Conservation (phyloP, 2,329 filamentous ascomycete genomes). For the Trichophyton rubrum region DNA sequence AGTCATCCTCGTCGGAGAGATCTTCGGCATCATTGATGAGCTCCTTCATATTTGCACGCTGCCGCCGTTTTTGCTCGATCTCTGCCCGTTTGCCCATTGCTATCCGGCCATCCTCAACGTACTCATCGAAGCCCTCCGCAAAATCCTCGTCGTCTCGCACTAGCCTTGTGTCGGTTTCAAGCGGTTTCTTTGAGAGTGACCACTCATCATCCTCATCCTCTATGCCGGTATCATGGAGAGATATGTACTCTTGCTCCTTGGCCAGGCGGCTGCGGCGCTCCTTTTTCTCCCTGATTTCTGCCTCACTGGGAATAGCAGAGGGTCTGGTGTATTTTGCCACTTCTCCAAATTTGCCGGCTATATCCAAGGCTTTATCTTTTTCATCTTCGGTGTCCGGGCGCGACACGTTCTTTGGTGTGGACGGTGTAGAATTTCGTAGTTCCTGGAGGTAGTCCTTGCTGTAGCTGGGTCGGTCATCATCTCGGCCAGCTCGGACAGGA, state of each 20-base stretch:
- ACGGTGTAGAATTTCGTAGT: conserved; percentile 72
- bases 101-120: conserved; percentile 71
- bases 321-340: conserved; percentile 22
- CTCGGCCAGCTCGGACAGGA: conserved; percentile 46
- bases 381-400: conserved; percentile 11
- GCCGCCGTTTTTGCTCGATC: conserved; percentile 51
- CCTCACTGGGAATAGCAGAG: conserved; percentile 58
- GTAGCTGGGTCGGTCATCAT: conserved; percentile 65
- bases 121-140: conserved; percentile 85
- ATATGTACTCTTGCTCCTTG: conserved; percentile 46
- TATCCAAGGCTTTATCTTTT: conserved; percentile 36
- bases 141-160: conserved; percentile 82
- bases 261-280: conserved; percentile 73
- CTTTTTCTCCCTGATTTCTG: conserved; percentile 84
- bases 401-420: conserved; percentile 53
- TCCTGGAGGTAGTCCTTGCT: conserved; percentile 78
- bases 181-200: conserved; percentile 40
- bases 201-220: conserved; percentile 35
- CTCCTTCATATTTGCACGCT: conserved; percentile 67
- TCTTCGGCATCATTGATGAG: conserved; percentile 71
- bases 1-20: conserved; percentile 50
- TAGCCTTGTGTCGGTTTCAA: conserved; percentile 60
- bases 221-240: conserved; percentile 20
- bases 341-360: conserved; percentile 39
- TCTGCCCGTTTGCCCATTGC: conserved; percentile 69